A percentile compares a stretch with the other conserved stretches of the same genome.
These are phyloP conservation scores for Jackrogersella multiformis DNA, from an alignment of 495 filamentous ascomycete genomes.

Conservation along the genomic window DNA sequence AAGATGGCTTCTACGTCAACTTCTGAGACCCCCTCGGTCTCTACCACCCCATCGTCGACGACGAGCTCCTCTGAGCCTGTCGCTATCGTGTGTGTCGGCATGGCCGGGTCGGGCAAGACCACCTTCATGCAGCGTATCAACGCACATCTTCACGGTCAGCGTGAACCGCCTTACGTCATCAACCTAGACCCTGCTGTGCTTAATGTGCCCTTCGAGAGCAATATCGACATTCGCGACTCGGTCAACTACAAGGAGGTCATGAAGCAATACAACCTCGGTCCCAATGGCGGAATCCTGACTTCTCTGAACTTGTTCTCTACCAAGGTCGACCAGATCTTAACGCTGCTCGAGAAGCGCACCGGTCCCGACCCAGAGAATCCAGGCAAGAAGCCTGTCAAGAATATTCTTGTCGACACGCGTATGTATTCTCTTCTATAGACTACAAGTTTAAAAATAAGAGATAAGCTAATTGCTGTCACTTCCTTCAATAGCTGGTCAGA, in stretches of 20 bases:
- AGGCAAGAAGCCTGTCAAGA: constrained; percentile 71
- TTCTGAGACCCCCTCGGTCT: constrained; percentile 25
- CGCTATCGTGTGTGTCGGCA: constrained; percentile 93
- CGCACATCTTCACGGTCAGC: constrained; percentile 81
- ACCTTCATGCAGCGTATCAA: constrained; percentile 99
- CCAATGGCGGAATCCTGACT: constrained; percentile 97
- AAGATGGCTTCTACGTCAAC: constrained; percentile 28
- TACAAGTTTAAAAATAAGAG: not conserved
- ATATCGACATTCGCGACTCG: constrained; percentile 98
- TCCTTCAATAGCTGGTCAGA: constrained; percentile 80
- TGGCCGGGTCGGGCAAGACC: constrained; percentile 98
- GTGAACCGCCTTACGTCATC: constrained; percentile 85
- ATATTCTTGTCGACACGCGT: constrained; percentile 91
- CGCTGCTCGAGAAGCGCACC: constrained; percentile 86
- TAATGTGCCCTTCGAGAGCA: constrained; percentile 94
- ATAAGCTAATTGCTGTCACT: not conserved
- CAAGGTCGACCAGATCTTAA: constrained; percentile 94
- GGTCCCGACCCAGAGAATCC: constrained; percentile 69
- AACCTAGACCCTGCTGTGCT: constrained; percentile 97
- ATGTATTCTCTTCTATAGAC: constrained; percentile 5
- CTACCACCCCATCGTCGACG: constrained; percentile 16
- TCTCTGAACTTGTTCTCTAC: constrained; percentile 96
- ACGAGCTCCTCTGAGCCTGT: constrained; percentile 47
- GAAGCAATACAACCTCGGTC: constrained; percentile 97
- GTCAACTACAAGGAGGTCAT: constrained; percentile 99